Evolutionary conservation across 2,329 filamentous ascomycete genomes (phyloP).

Genomic region (Zymoseptoria brevis): DNA sequence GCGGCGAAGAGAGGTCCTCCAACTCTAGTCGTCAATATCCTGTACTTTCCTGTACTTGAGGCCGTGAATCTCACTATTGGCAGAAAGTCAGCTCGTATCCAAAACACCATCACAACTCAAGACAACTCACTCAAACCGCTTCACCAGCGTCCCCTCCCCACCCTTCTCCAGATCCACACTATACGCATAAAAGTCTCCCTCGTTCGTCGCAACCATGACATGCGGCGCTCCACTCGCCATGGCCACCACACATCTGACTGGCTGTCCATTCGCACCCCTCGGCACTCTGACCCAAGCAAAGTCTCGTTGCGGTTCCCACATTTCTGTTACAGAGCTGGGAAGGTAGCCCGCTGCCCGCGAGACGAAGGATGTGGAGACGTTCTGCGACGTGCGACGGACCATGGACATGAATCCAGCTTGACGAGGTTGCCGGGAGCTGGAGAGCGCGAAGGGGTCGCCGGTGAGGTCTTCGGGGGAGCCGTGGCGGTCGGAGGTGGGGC

Average conservation of each 20-base stretch:
- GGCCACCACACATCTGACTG: constrained; percentile 84
- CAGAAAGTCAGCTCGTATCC: constrained; percentile 5
- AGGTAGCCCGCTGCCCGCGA: constrained; percentile 87
- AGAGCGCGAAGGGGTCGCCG: constrained; percentile 15
- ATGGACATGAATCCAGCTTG: constrained; percentile 83
- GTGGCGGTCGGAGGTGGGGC: constrained; percentile 27
- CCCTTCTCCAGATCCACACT: constrained; percentile 91
- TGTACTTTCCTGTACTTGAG: constrained; percentile 23
- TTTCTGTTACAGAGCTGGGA: constrained; percentile 87
- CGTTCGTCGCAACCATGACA: constrained; percentile 95
- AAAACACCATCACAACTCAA: neutral
- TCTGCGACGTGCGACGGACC: constrained; percentile 87
- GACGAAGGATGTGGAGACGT: constrained; percentile 81
- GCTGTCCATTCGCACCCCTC: constrained; percentile 45
- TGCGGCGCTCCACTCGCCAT: constrained; percentile 93
- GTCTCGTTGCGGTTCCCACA: constrained; percentile 92
- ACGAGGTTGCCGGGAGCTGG: constrained; percentile 32
- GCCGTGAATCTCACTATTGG: constrained; percentile 26
- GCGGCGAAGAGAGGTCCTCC: neutral
- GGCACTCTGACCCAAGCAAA: constrained; percentile 96
- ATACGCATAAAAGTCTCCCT: constrained; percentile 91
- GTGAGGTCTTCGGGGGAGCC: constrained; percentile 25
- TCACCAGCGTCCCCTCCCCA: constrained; percentile 82
- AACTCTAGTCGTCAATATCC: constrained; percentile 21
- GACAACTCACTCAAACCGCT: constrained; percentile 80